These are phyloP conservation scores for Adansonia gregorii DNA, from an alignment of 441 rosid species.

Conservation along the genomic window DNA sequence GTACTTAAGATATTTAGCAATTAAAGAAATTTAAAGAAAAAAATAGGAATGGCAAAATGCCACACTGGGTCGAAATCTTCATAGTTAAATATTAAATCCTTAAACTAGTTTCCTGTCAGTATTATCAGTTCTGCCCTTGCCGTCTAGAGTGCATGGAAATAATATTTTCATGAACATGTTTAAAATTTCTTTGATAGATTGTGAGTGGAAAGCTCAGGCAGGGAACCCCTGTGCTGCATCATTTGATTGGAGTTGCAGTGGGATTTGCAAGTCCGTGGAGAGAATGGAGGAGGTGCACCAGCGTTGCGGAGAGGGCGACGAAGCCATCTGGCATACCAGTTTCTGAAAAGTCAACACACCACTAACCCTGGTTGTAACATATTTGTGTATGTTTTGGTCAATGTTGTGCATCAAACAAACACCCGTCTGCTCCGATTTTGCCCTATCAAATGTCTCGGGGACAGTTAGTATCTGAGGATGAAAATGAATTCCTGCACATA, in stretches of 20 bases:
- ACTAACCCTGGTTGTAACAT: constrained; percentile 38
- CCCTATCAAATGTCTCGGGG: constrained; percentile 42
- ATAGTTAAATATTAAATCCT: background rate
- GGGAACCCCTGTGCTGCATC: constrained; percentile 96
- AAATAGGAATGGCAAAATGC: background rate
- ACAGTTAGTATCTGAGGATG: constrained; percentile 34
- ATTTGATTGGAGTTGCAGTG: constrained; percentile 96
- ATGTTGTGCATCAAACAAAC: constrained; percentile 8
- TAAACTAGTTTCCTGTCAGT: background rate
- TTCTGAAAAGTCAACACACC: constrained; percentile 46
- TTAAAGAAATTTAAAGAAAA: background rate
- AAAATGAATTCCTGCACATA: constrained; percentile 52
- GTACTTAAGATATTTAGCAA: background rate
- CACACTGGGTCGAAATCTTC: background rate
- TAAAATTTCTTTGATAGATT: constrained; percentile 49
- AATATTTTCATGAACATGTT: background rate
- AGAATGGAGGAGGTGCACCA: constrained; percentile 88
- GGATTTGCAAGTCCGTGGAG: constrained; percentile 87
- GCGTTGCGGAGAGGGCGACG: constrained; percentile 90
- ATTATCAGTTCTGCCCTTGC: background rate
- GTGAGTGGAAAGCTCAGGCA: constrained; percentile 94
- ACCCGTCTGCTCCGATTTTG: constrained; percentile 54
- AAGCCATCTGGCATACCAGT: constrained; percentile 89
- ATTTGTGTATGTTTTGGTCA: constrained; percentile 27
- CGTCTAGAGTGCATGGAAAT: background rate